Percentiles rank a stretch among this genome's conserved stretches.
Evolutionary conservation across 345 rosid species (phyloP).

Genomic region (Eucalyptus decipiens): DNA sequence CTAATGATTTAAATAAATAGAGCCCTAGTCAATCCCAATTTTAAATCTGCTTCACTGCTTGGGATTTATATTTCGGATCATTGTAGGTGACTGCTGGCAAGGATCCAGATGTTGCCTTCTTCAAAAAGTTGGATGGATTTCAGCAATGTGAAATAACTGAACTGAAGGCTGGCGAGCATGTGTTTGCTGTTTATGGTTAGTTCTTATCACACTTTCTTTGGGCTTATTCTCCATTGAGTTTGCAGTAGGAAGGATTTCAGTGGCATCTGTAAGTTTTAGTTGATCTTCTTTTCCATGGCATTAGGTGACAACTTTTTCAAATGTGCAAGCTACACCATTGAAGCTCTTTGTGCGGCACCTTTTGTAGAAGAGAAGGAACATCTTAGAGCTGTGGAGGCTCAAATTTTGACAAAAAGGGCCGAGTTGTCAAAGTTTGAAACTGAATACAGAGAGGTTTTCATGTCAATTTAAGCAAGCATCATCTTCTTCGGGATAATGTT

Average conservation of each 20-base stretch:
- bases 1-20: neutral
- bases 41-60: neutral
- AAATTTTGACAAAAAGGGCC: constrained; percentile 71
- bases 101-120: constrained; percentile 90
- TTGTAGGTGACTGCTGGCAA: constrained; percentile 68
- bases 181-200: constrained; percentile 94
- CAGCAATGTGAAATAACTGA: constrained; percentile 92
- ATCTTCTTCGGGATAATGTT: neutral
- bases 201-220: neutral
- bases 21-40: neutral
- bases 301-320: constrained; percentile 95
- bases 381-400: constrained; percentile 84
- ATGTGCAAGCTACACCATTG: constrained; percentile 78
- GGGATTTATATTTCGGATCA: neutral
- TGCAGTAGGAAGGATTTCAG: neutral
- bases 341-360: constrained; percentile 76
- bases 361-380: constrained; percentile 64
- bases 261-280: neutral
- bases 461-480: neutral
- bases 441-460: constrained; percentile 79
- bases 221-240: neutral
- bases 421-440: constrained; percentile 87
- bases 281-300: constrained; percentile 48
- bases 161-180: constrained; percentile 82
- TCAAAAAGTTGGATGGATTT: constrained; percentile 88